A percentile compares a stretch with the other conserved stretches of the same genome.
phyloP scores from a whole-genome alignment of 345 rosid genomes.

The Cardamine occulta region DNA sequence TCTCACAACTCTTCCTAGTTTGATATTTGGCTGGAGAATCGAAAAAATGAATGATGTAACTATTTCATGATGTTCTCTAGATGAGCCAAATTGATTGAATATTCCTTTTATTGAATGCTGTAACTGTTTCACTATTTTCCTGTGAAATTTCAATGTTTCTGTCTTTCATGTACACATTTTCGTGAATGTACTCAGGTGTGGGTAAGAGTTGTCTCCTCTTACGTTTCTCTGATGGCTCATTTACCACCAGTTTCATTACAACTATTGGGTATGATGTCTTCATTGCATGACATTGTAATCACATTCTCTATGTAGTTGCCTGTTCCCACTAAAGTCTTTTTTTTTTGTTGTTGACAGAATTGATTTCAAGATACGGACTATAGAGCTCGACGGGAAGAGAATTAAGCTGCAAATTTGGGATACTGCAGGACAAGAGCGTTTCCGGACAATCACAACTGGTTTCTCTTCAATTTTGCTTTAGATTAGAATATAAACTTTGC shows the following conservation, averaged over 20 bases:
- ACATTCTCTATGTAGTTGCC: not conserved
- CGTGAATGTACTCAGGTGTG: slow-evolving; percentile 59
- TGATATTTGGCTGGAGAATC: not conserved
- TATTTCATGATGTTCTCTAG: not conserved
- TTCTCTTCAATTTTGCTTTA: slow-evolving; percentile 1
- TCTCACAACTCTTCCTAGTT: not conserved
- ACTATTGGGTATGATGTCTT: slow-evolving; percentile 69
- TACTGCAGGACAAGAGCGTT: slow-evolving; percentile 51
- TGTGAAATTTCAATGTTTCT: not conserved
- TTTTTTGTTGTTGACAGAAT: slow-evolving; percentile 52
- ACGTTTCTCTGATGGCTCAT: slow-evolving; percentile 95
- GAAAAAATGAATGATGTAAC: not conserved
- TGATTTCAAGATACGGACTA: slow-evolving; percentile 95
- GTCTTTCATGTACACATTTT: not conserved
- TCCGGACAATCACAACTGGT: slow-evolving; percentile 84
- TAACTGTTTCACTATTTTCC: slow-evolving; percentile 3
- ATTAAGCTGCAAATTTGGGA: slow-evolving; percentile 98
- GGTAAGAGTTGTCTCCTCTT: slow-evolving; percentile 96
- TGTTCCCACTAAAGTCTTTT: slow-evolving; percentile 7
- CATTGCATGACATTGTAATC: not conserved
- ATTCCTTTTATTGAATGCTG: not conserved
- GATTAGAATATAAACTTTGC: not conserved
- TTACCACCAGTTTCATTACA: slow-evolving; percentile 92
- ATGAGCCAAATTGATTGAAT: slow-evolving; percentile 5
- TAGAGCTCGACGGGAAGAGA: slow-evolving; percentile 93